Conservation (phyloP, 2,329 filamentous ascomycete species). For the Fusarium goolgardi region DNA sequence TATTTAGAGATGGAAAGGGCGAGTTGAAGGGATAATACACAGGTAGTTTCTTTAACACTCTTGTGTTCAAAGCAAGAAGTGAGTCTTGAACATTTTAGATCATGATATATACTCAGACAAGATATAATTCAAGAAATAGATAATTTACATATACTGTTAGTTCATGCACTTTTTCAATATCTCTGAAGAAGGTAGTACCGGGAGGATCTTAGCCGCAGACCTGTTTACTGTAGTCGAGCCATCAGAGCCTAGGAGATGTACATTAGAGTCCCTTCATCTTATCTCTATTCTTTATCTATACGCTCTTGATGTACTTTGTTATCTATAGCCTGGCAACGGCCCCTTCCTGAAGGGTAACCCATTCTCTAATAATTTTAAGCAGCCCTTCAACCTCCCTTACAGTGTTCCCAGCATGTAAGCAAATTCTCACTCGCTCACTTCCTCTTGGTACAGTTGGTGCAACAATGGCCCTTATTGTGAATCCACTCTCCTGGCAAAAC, state of each 20-base stretch:
- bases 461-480: constrained; percentile 73
- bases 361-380: constrained; percentile 59
- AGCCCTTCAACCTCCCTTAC: constrained; percentile 66
- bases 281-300: not conserved
- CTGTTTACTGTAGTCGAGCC: not conserved
- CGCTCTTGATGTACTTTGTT: fast-evolving
- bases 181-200: not conserved
- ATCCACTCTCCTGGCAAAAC: constrained; percentile 68
- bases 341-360: constrained; percentile 49
- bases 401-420: constrained; percentile 75
- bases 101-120: not conserved
- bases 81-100: not conserved
- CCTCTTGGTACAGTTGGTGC: constrained; percentile 74
- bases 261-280: not conserved
- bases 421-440: constrained; percentile 72
- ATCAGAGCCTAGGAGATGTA: not conserved
- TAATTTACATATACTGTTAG: not conserved
- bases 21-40: not conserved
- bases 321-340: not conserved
- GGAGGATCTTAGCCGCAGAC: not conserved
- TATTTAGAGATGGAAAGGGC: constrained; percentile 34
- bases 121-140: not conserved
- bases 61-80: not conserved
- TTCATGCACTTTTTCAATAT: no score
- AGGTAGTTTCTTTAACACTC: not conserved